Conservation (phyloP, 2,329 filamentous ascomycete genomes). For the Venturia nashicola region DNA sequence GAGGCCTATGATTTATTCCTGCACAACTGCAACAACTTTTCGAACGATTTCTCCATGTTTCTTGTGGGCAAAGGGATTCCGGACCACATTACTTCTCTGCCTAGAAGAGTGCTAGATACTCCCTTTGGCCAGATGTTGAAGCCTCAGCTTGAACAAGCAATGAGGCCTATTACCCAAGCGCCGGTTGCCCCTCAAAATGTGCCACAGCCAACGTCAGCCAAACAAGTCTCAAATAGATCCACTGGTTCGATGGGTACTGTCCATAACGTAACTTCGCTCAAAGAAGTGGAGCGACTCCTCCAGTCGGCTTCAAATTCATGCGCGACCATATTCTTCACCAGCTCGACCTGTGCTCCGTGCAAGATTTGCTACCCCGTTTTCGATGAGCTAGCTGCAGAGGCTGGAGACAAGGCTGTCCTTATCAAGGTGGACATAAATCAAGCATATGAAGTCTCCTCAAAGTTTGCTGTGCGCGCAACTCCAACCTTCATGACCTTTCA, state of each 20-base stretch:
- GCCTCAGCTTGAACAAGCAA: slow-evolving; percentile 57
- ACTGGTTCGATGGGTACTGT: slow-evolving; percentile 35
- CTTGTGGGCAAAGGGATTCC: slow-evolving; percentile 82
- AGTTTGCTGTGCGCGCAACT: slow-evolving; percentile 61
- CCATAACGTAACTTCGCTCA: slow-evolving; percentile 45
- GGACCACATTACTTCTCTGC: slow-evolving; percentile 72
- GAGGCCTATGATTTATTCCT: slow-evolving; percentile 79
- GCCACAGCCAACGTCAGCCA: slow-evolving; percentile 4
- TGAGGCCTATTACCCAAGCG: slow-evolving; percentile 51
- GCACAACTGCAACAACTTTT: slow-evolving; percentile 98
- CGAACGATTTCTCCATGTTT: slow-evolving; percentile 83
- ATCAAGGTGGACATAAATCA: slow-evolving; percentile 73
- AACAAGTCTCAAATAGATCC: slow-evolving; percentile 11
- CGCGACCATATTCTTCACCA: slow-evolving; percentile 86
- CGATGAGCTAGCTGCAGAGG: slow-evolving; percentile 64
- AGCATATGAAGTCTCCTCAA: slow-evolving; percentile 47
- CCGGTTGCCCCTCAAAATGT: slow-evolving; percentile 29
- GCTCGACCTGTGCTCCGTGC: slow-evolving; percentile 74
- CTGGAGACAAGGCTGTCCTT: slow-evolving; percentile 53
- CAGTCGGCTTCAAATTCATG: slow-evolving; percentile 50
- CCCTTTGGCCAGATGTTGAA: slow-evolving; percentile 81
- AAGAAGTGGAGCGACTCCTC: slow-evolving; percentile 50
- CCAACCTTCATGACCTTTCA: slow-evolving; percentile 85
- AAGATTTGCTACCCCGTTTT: slow-evolving; percentile 72
- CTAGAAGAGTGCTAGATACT: slow-evolving; percentile 71